Percentiles rank a stretch among this genome's conserved stretches.
These are phyloP conservation scores for Sporothrix dimorphospora DNA, from an alignment of 2,329 filamentous ascomycete genomes.

Conservation along the genomic window DNA sequence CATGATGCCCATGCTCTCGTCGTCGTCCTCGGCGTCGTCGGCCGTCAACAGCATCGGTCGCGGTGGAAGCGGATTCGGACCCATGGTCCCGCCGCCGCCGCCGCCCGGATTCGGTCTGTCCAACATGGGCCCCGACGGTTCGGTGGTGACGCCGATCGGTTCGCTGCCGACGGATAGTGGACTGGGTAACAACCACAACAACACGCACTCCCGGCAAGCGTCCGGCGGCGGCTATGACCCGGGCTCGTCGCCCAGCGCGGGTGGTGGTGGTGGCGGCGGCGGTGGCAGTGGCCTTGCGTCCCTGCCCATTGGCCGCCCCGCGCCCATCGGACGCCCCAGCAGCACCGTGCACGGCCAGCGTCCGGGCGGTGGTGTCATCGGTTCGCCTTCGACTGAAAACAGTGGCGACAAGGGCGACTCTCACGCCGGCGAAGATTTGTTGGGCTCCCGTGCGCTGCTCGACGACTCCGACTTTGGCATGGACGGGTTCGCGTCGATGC, in stretches of 20 bases:
- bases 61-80: constrained; percentile 50
- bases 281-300: constrained; percentile 48
- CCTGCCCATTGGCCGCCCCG: constrained; percentile 78
- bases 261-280: not conserved
- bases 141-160: constrained; percentile 18
- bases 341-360: constrained; percentile 62
- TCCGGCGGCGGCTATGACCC: constrained; percentile 70
- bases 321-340: constrained; percentile 84
- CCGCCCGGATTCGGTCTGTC: constrained; percentile 59
- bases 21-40: constrained; percentile 34
- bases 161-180: constrained; percentile 41
- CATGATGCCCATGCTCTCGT: constrained; percentile 59
- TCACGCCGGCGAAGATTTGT: constrained; percentile 50
- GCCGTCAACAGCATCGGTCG: constrained; percentile 46
- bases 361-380: not conserved
- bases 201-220: constrained; percentile 71
- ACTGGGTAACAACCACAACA: constrained; percentile 33
- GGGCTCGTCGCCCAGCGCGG: constrained; percentile 42
- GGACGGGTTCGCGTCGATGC: constrained; percentile 40
- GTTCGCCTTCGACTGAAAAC: constrained; percentile 33
- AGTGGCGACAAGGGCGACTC: not conserved
- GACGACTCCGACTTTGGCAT: constrained; percentile 69
- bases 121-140: constrained; percentile 41
- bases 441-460: constrained; percentile 88
- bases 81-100: constrained; percentile 46